phyloP scores from a whole-genome alignment of 306 rosid species.

The Cercis canadensis region DNA sequence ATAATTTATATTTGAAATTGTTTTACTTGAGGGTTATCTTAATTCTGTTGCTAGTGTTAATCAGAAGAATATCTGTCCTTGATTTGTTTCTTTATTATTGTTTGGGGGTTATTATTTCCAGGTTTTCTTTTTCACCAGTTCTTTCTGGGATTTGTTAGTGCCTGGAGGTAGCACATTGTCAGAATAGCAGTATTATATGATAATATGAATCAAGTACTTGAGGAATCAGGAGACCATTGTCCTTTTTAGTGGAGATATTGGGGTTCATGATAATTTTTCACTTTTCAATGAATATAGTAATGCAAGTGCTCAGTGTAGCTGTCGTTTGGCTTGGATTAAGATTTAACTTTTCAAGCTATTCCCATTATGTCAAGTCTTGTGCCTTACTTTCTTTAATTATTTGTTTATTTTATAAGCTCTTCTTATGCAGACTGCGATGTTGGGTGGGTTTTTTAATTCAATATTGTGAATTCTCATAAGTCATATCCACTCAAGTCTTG shows the following conservation, averaged over 20 bases:
- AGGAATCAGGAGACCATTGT: constrained; percentile 52
- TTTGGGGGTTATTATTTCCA: constrained; percentile 38
- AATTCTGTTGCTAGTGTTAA: constrained; percentile 63
- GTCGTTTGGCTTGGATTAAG: constrained; percentile 53
- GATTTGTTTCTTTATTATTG: constrained; percentile 53
- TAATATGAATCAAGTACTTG: constrained; percentile 38
- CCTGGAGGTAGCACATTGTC: constrained; percentile 57
- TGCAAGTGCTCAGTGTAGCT: constrained; percentile 52
- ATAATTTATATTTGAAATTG: constrained; percentile 32
- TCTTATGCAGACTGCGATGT: too few relatives aligned
- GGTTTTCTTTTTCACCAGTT: constrained; percentile 23
- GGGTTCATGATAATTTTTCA: constrained; percentile 58
- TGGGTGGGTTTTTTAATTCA: too few relatives aligned
- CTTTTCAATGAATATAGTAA: constrained; percentile 56
- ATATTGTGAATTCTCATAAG: neutral
- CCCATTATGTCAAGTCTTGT: constrained; percentile 47
- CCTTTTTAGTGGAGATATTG: constrained; percentile 56
- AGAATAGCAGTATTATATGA: constrained; percentile 47
- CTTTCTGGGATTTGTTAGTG: constrained; percentile 54
- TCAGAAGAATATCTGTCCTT: constrained; percentile 78
- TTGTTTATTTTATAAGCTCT: constrained; percentile 42
- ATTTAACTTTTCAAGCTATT: constrained; percentile 44
- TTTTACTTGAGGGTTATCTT: neutral
- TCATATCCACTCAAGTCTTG: constrained; percentile 32
- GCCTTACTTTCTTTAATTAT: constrained; percentile 36